Percentiles rank a stretch among this genome's conserved stretches.
Evolutionary conservation across 768 basidiomycete species (phyloP).

Genomic region (Leccinum subgranulosum): DNA sequence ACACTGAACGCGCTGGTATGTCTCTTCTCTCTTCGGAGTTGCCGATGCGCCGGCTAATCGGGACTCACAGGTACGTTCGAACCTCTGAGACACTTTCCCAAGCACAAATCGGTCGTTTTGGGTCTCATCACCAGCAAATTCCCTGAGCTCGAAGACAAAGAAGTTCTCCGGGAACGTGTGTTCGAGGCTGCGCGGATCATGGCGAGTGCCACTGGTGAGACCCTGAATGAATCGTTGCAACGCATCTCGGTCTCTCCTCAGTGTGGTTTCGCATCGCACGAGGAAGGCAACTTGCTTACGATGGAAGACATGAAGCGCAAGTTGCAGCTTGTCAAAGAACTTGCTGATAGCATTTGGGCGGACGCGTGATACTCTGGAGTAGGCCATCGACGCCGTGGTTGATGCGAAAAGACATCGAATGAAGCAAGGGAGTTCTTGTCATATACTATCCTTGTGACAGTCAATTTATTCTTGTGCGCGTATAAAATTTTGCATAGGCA

Average conservation of each 20-base stretch:
- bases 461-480: not conserved
- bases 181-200: not conserved
- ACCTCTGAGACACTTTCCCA: conserved; percentile 31
- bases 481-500: not conserved
- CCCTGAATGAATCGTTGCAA: not conserved
- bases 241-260: not conserved
- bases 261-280: not conserved
- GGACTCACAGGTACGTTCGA: conserved; percentile 28
- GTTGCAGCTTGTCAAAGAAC: not conserved
- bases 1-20: conserved; percentile 44
- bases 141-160: conserved; percentile 41
- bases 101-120: conserved; percentile 39
- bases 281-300: not conserved
- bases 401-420: not conserved
- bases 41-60: not conserved
- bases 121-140: conserved; percentile 45
- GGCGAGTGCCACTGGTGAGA: not conserved
- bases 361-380: not conserved
- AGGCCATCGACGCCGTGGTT: not conserved
- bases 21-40: not conserved
- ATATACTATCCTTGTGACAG: not conserved
- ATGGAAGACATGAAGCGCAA: not conserved
- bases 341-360: not conserved
- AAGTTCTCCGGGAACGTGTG: not conserved
- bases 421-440: not conserved